A percentile compares a stretch with the other conserved stretches of the same genome.
These are phyloP conservation scores for Paxillus ammoniavirescens DNA, from an alignment of 768 basidiomycete genomes.

Conservation along the genomic window DNA sequence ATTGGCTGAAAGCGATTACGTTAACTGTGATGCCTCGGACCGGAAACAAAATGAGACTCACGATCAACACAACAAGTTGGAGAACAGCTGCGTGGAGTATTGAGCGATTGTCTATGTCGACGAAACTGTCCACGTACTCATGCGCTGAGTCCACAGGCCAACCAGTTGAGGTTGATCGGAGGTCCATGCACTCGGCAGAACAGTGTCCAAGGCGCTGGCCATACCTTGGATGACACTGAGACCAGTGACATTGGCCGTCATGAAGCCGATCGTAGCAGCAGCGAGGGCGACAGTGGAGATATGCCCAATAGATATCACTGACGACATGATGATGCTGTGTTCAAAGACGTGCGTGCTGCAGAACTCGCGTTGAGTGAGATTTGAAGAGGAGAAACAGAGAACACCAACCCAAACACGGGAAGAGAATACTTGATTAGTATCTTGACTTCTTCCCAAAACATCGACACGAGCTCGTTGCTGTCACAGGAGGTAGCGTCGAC, in stretches of 20 bases:
- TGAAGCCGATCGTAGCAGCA: slow-evolving; percentile 70
- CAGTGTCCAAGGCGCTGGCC: slow-evolving; percentile 83
- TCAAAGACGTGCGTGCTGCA: slow-evolving; percentile 76
- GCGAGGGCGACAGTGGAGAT: slow-evolving; percentile 88
- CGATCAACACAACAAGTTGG: slow-evolving; percentile 43
- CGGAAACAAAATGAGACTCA: slow-evolving; percentile 33
- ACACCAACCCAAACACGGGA: slow-evolving; percentile 70
- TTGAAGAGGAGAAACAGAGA: not conserved
- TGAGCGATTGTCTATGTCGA: not conserved
- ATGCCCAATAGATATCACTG: slow-evolving; percentile 91
- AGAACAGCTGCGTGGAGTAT: slow-evolving; percentile 11
- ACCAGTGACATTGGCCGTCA: slow-evolving; percentile 62
- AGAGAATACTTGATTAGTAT: slow-evolving; percentile 65
- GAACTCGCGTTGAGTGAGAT: not conserved
- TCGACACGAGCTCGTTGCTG: slow-evolving; percentile 23
- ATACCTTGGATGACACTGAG: slow-evolving; percentile 80
- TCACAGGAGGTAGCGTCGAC: slow-evolving; percentile 23
- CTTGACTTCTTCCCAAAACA: slow-evolving; percentile 54
- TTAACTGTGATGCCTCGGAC: not conserved
- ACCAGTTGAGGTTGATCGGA: slow-evolving; percentile 80
- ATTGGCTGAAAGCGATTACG: slow-evolving; percentile 41
- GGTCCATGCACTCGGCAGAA: slow-evolving; percentile 94
- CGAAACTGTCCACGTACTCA: slow-evolving; percentile 46
- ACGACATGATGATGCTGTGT: slow-evolving; percentile 81
- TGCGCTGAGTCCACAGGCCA: slow-evolving; percentile 88